Evolutionary conservation across 2,329 filamentous ascomycete species (phyloP).

Genomic region (Fusarium coffeatum): DNA sequence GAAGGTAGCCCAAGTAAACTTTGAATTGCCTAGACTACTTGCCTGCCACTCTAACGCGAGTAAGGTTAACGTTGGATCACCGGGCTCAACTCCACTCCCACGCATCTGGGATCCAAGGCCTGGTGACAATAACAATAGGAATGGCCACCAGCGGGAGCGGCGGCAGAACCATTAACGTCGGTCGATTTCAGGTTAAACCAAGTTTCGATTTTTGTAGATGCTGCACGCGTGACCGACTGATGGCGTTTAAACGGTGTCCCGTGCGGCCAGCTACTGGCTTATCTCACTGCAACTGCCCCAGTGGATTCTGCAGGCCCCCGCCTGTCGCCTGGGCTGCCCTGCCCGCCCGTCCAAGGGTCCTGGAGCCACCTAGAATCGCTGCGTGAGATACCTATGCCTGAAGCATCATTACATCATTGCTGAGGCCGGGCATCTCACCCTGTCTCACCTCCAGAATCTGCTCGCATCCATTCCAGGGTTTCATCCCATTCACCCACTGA

Average conservation of each 20-base stretch:
- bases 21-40: background rate
- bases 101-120: slow-evolving; percentile 6
- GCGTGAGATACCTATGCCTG: slow-evolving; percentile 1
- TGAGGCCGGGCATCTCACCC: slow-evolving; percentile 1
- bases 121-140: slow-evolving; percentile 17
- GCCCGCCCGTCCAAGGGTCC: slow-evolving; percentile 14
- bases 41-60: slow-evolving; percentile 13
- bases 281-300: slow-evolving; percentile 11
- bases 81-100: slow-evolving; percentile 15
- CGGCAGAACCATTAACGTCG: slow-evolving; percentile 15
- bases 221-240: slow-evolving; percentile 28
- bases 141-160: slow-evolving; percentile 17
- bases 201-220: slow-evolving; percentile 22
- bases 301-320: slow-evolving; percentile 14
- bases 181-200: slow-evolving; percentile 16
- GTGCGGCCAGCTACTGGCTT: slow-evolving; percentile 26
- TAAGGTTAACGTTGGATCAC: slow-evolving; percentile 29
- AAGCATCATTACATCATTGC: slow-evolving; percentile 30
- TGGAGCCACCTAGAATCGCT: slow-evolving; percentile 2
- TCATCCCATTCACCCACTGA: slow-evolving; percentile 20
- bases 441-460: slow-evolving; percentile 22
- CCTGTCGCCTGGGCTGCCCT: background rate
- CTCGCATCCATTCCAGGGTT: slow-evolving; percentile 8
- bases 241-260: slow-evolving; percentile 18
- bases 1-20: background rate